Conservation (phyloP, 345 rosid species). For the Xanthoceras sorbifolium region DNA sequence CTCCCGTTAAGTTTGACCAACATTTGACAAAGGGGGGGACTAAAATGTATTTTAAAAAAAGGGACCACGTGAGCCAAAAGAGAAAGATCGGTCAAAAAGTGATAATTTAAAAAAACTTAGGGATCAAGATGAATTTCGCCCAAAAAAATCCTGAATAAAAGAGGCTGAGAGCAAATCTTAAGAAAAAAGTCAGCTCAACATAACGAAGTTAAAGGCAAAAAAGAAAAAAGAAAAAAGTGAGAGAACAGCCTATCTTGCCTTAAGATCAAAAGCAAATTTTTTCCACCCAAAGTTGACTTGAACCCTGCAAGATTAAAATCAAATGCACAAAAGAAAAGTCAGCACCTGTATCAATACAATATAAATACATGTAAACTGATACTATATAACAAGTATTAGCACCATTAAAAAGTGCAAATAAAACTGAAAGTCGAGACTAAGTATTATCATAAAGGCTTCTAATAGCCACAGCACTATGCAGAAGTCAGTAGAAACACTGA, state of each 20-base stretch:
- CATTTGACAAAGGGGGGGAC: too few species aligned
- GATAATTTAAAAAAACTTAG: too few species aligned
- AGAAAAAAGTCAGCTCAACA: background rate
- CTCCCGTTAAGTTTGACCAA: too few species aligned
- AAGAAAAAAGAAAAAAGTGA: background rate
- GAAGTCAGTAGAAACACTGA: background rate
- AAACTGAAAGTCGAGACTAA: background rate
- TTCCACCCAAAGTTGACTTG: slow-evolving; percentile 87
- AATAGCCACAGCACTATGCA: background rate
- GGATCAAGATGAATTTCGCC: background rate
- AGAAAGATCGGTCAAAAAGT: too few species aligned
- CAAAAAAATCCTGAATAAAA: background rate
- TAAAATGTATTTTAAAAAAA: too few species aligned
- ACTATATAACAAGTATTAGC: background rate
- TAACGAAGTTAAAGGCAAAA: background rate
- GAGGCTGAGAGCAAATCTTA: background rate
- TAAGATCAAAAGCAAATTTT: slow-evolving; percentile 75
- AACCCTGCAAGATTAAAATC: slow-evolving; percentile 56
- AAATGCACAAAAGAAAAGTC: slow-evolving; percentile 16
- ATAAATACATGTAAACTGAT: slow-evolving; percentile 1
- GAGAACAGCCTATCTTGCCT: slow-evolving; percentile 47
- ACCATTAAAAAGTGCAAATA: background rate
- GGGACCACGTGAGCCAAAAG: too few species aligned
- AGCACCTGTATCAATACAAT: background rate
- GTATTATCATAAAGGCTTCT: background rate